Base-by-base conservation (phyloP, 441 rosid species). In the Corymbia calophylla region DNA sequence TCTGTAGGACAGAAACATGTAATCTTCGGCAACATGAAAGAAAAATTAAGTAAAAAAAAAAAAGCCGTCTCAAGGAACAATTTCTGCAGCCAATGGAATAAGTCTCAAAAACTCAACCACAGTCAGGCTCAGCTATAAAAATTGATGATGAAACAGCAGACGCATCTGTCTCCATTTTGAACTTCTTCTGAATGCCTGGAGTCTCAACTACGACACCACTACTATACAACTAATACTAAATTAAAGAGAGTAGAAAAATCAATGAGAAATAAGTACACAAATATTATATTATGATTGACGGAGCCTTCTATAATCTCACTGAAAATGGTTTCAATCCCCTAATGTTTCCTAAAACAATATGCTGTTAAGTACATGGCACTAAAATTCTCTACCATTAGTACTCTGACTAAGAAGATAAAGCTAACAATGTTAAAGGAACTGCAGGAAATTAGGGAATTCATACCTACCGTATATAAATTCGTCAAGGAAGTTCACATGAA, bases 401-500 rank as follows among this genome's bases (percentile, higher is more conserved):
- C 5, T 39, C 44, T 39, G 44, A 35, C 39, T 35, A 35, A 35
- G 39, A 35, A 39, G 44, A 39, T 39, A 39, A 39, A 39, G 44
- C 44, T 39, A 39, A 39, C 5, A 39, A 39, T 39, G 44, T 39
- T 39, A 4, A 4, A 4, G 44, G 5, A 39, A 39, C 4, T 39
- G 44, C 44, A 39, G 44, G 44, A 39, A 39, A 39, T 39, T 3
- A 39, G 44, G 44, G 44, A 39, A 39, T 39, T 39, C 44, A 39
- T 39, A 39, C 44, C 44, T 39, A 39, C 44, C 44, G 4, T 39
- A 39, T 39, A 4, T 39, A 39, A 39, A 55, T 7, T 23, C 3
- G 7, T 32, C 48, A 90, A 89, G 86, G 53, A 53, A 88, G 31
- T 88, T 81, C 89, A 31, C 48, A 82, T 11, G 7, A 25, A 58